Conservation (phyloP, 768 basidiomycete genomes). For the Lentinula raphanica region DNA sequence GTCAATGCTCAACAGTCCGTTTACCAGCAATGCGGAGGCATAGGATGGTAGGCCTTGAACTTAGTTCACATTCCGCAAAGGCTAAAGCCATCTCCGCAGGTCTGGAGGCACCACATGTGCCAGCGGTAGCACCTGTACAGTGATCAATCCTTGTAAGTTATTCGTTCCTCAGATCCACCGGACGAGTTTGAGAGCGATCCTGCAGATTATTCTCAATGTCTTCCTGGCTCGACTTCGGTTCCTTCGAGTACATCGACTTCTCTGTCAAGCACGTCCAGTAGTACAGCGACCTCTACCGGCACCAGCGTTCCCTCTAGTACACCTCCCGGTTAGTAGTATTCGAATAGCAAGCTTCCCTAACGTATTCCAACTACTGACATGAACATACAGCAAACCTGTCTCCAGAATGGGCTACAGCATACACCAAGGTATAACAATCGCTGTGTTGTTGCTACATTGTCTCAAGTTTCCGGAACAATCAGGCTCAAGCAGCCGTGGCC, state of each 20-base stretch:
- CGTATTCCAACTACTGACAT: not conserved
- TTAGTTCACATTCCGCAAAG: not conserved
- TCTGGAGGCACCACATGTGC: slow-evolving; percentile 45
- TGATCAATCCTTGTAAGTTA: slow-evolving; percentile 37
- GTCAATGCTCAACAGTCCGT: slow-evolving; percentile 34
- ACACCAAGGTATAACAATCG: slow-evolving; percentile 35
- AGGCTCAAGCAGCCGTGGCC: slow-evolving; percentile 46
- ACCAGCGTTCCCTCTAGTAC: slow-evolving; percentile 19
- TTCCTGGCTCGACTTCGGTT: slow-evolving; percentile 29
- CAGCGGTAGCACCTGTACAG: slow-evolving; percentile 37
- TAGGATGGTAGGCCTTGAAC: slow-evolving; percentile 34
- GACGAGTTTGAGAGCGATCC: not conserved
- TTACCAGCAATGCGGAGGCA: slow-evolving; percentile 47
- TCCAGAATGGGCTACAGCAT: slow-evolving; percentile 50
- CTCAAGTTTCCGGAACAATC: not conserved
- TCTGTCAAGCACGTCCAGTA: slow-evolving; percentile 9
- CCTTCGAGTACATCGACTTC: slow-evolving; percentile 22
- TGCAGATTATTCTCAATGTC: slow-evolving; percentile 48
- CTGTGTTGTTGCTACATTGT: not conserved
- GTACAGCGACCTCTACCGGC: slow-evolving; percentile 15
- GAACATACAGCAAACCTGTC: slow-evolving; percentile 31
- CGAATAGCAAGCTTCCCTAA: not conserved
- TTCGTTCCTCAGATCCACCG: not conserved
- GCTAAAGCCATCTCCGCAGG: slow-evolving; percentile 32
- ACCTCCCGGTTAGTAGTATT: slow-evolving; percentile 12